Evolutionary conservation across 2,329 filamentous ascomycete genomes (phyloP), one percentile per base, ranked within the genome.

Genomic region (Endothia cerciana): DNA sequence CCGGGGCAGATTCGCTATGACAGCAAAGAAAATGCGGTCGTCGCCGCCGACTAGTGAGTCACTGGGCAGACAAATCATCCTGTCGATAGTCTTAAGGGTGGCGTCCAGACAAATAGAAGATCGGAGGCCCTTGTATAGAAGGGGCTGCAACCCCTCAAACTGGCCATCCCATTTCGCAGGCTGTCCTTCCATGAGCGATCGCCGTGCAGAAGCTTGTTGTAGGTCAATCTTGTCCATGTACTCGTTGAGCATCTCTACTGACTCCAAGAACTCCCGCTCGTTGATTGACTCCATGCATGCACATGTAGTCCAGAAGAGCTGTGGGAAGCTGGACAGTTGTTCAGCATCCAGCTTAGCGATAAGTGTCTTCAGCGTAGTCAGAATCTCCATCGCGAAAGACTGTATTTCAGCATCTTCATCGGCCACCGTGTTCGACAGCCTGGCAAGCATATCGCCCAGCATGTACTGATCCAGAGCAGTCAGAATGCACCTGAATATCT

Each of bases 271-370:
- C 74, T 99, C 95, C 28, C 90, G 87, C 77, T 99, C 96, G 70
- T 98, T 97, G 73, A 98, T 97, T 0, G 95, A 98, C 73, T 98
- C 94, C 25, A 99, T 81, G 75, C 95, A 99, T 13, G 95, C 95
- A 73, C 94, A 97, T 0, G 92, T 97, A 0, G 94, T 97, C 96
- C 96, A 99, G 78, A 99, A 98, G 0, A 99, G 82, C 73, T 98
- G 94, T 1, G 95, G 95, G 70, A 97, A 97, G n/a, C 89, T 88
- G 58, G 97, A 79, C 1, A 99, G 83, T 74, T 94, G 91, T 45
- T 91, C 86, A 0, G 91, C 84, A 25, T 94, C 89, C 36, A 98
- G 81, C 64, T 94, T 95, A 70, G 89, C 86, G 65, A 99, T 97
- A 55, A 99, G 90, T 0, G 93, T 93, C 74, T 96, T 94, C 61